Percentiles rank a stretch among this genome's conserved stretches.
phyloP scores from a whole-genome alignment of 2,329 filamentous ascomycete species.

The Microdochium nivale region DNA sequence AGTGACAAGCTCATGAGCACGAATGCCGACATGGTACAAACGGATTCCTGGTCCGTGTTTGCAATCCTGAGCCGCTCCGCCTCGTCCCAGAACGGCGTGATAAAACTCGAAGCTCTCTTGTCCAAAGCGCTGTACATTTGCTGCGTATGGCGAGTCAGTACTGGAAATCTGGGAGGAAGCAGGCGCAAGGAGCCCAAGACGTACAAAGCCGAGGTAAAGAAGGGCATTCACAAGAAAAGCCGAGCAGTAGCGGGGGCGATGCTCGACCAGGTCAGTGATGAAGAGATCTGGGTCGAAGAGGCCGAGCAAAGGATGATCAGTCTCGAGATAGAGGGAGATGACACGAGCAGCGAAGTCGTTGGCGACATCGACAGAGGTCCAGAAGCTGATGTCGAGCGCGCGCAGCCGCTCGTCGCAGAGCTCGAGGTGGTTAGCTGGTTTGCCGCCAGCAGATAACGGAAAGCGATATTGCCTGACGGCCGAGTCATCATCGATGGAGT shows the following conservation, averaged over 20 bases:
- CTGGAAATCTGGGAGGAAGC: neutral
- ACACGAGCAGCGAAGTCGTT: conserved; percentile 19
- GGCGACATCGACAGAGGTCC: conserved; percentile 23
- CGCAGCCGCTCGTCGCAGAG: conserved; percentile 19
- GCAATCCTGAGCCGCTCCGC: conserved; percentile 16
- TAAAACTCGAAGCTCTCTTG: conserved; percentile 7
- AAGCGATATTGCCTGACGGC: conserved; percentile 4
- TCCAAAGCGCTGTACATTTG: conserved; percentile 26
- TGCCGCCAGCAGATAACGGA: conserved; percentile 2
- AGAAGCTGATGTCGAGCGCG: conserved; percentile 18
- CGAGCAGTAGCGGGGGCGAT: conserved; percentile 18
- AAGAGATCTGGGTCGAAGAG: conserved; percentile 25
- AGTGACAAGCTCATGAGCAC: conserved; percentile 24
- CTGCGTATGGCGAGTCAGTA: conserved; percentile 7
- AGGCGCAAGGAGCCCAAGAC: conserved; percentile 4
- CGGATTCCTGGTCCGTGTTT: conserved; percentile 10
- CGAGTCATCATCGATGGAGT: neutral
- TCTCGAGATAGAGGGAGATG: conserved; percentile 27
- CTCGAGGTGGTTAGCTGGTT: conserved; percentile 2
- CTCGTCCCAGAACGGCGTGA: conserved; percentile 13
- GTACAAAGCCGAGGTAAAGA: conserved; percentile 24
- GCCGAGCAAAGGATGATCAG: conserved; percentile 28
- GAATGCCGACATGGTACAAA: conserved; percentile 19
- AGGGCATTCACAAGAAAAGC: conserved; percentile 24
- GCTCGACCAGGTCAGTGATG: conserved; percentile 19